Percentiles rank a stretch among this genome's conserved stretches.
Conservation (phyloP, 139 green algal genomes). For the Chlorella sp. region DNA sequence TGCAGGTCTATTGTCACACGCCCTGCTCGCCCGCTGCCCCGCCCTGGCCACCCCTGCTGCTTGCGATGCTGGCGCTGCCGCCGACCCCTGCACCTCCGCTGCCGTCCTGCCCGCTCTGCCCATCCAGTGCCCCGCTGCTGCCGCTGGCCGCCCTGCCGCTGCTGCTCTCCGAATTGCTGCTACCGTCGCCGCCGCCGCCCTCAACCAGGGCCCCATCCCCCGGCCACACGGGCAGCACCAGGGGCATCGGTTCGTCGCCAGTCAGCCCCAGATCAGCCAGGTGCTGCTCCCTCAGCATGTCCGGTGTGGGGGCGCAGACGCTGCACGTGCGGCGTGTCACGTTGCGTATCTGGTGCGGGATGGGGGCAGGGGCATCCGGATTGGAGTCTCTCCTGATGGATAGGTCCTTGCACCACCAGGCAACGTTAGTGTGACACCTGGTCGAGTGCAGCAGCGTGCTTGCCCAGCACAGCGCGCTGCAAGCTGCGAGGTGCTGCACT, state of each 20-base stretch:
- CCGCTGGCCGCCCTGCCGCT: too few relatives aligned
- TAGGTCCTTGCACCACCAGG: not conserved
- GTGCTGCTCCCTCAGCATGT: not conserved
- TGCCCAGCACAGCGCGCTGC: too few relatives aligned
- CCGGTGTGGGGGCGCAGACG: not conserved
- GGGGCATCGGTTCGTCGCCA: not conserved
- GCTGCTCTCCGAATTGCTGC: not conserved
- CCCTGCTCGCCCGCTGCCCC: too few relatives aligned
- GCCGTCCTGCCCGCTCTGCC: not conserved
- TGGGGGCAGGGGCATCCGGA: too few relatives aligned
- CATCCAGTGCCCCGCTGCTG: too few relatives aligned
- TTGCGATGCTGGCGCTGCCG: too few relatives aligned
- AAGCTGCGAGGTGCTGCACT: too few relatives aligned
- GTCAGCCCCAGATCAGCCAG: not conserved
- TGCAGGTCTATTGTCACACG: too few relatives aligned
- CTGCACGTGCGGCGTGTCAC: slow-evolving; percentile 10
- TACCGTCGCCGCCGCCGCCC: not conserved
- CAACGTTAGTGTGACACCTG: too few relatives aligned
- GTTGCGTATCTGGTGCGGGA: not conserved
- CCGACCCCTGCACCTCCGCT: not conserved
- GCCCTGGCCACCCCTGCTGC: too few relatives aligned
- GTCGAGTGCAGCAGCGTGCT: too few relatives aligned
- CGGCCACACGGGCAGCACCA: not conserved
- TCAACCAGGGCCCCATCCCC: too few relatives aligned
- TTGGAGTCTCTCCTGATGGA: not conserved